Percentiles rank a stretch among this genome's conserved stretches.
Evolutionary conservation across 495 filamentous ascomycete species (phyloP).

Genomic region (Cercophora scortea): DNA sequence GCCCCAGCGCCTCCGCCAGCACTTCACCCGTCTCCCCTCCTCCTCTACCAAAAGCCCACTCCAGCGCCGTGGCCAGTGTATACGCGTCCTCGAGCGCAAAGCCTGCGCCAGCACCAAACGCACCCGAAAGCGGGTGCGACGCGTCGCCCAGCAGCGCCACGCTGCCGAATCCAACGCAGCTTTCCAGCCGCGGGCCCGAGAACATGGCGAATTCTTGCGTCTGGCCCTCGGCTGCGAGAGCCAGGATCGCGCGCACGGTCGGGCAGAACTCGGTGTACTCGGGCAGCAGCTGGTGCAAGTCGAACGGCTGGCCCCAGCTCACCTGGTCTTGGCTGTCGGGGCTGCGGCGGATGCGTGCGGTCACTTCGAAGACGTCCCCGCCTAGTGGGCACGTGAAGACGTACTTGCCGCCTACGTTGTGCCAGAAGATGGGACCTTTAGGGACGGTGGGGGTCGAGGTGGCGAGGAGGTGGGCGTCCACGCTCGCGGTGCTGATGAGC

Average conservation of each 20-base stretch:
- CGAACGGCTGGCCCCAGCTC: neutral
- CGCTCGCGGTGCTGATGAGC: neutral
- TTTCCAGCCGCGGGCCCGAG: neutral
- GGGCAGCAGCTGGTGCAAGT: neutral
- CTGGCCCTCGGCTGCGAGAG: neutral
- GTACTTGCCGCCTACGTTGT: neutral
- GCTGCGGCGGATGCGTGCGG: constrained; percentile 1
- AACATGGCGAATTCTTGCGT: neutral
- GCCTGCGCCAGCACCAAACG: neutral
- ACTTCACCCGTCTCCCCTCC: neutral
- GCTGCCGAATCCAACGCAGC: neutral
- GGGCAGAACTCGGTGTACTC: neutral
- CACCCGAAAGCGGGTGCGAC: neutral
- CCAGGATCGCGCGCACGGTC: neutral
- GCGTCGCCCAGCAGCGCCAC: neutral
- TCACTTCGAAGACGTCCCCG: neutral
- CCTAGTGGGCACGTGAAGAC: neutral
- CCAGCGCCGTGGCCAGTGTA: neutral
- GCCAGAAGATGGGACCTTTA: neutral
- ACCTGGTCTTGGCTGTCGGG: neutral
- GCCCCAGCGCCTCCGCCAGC: neutral
- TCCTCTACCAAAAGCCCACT: neutral
- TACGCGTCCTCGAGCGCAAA: neutral
- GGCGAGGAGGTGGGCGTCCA: neutral
- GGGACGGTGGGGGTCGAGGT: neutral